Evolutionary conservation across 2,329 filamentous ascomycete genomes (phyloP), one percentile per base, ranked within the genome.

Genomic region (Trichothecium roseum): DNA sequence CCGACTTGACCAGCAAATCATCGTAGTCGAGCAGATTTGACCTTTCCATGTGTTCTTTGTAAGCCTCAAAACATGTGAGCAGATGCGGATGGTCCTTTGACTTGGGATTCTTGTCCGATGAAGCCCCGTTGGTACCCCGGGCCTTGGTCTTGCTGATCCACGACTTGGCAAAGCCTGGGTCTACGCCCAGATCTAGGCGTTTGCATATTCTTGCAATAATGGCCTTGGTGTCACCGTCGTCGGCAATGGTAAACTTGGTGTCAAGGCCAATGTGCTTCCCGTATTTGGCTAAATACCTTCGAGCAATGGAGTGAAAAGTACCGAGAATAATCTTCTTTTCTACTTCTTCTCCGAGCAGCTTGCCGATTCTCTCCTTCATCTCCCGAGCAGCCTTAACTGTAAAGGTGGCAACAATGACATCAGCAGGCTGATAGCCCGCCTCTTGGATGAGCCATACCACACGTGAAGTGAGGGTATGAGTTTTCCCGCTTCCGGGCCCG

Each of bases 381-480:
- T 96, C 89, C 14, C 67, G 74, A 14, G 88, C 85, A 1, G 91
- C 88, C 57, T 96, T 96, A 55, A 94, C 87, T 2, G 91, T 98
- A 53, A 98, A 98, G 0, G 89, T 96, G 42, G 89, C 91, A 40
- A 95, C 89, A 40, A 98, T 79, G 49, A 96, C 78, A 61, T 95
- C 86, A 62, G 83, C 78, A 50, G 89, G 89, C 38, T 76, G 72
- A 47, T 85, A 74, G 29, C 79, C 75, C 46, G 75, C 64, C 48
- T 82, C 68, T 34, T 80, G 74, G 36, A 95, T 72, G 20, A 95
- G 75, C 69, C 89, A 93, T 47, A 88, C 88, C 39, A 95, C 86
- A 42, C 91, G 82, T 30, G 88, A 85, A 0, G 88, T 94, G 36
- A 98, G 69, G 1, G 91, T 96, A 57, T 95, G 93, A 12, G 89